A percentile compares a stretch with the other conserved stretches of the same genome.
phyloP scores from a whole-genome alignment of 495 filamentous ascomycete genomes.

The Hypoxylon crocopeplum region DNA sequence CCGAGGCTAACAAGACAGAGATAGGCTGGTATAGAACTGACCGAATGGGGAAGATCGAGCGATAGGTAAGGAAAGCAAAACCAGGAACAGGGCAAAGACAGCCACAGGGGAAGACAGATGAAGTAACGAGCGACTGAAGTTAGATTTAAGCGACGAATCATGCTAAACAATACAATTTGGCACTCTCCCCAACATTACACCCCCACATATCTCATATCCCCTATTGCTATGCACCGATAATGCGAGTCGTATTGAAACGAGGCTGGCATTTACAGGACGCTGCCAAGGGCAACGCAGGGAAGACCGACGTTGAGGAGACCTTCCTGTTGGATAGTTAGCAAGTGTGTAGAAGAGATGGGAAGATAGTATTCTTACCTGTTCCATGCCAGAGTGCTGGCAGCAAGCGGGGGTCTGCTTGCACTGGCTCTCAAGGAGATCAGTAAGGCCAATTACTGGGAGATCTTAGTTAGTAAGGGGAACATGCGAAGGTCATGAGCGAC shows the following conservation, averaged over 20 bases:
- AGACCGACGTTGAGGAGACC: constrained; percentile 55
- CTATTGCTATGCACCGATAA: constrained; percentile 35
- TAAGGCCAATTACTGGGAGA: constrained; percentile 41
- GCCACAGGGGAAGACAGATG: not conserved
- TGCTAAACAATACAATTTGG: constrained; percentile 36
- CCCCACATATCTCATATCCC: constrained; percentile 38
- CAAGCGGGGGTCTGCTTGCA: constrained; percentile 64
- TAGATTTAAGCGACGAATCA: constrained; percentile 39
- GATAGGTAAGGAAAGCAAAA: not conserved
- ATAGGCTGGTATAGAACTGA: too few relatives aligned
- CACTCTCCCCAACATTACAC: constrained; percentile 42
- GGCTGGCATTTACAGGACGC: constrained; percentile 53
- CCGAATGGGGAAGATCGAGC: not conserved
- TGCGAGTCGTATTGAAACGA: constrained; percentile 24
- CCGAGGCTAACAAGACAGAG: not conserved
- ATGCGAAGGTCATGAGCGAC: not conserved
- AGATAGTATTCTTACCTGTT: constrained; percentile 41
- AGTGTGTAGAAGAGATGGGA: not conserved
- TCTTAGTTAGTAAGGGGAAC: constrained; percentile 3
- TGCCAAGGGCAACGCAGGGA: constrained; percentile 59
- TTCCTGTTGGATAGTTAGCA: constrained; percentile 36
- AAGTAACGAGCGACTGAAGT: constrained; percentile 42
- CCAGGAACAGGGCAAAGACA: not conserved
- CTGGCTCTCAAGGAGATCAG: constrained; percentile 55
- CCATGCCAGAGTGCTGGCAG: constrained; percentile 53